Percentiles rank a stretch among this genome's conserved stretches.
Conservation (phyloP, 2,329 filamentous ascomycete genomes). For the Calonectria naviculata region DNA sequence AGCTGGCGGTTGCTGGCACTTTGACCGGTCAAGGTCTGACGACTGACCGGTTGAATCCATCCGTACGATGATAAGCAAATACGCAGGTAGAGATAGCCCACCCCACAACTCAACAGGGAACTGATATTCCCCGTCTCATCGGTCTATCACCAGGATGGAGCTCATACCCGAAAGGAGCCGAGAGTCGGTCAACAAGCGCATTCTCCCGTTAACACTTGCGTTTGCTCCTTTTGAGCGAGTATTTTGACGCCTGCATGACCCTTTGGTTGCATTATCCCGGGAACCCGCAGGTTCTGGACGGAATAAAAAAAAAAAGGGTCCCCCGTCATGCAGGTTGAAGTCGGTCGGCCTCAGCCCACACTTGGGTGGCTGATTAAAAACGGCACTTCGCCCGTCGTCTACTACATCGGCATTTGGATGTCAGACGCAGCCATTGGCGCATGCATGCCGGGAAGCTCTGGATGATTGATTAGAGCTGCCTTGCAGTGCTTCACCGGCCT, state of each 20-base stretch:
- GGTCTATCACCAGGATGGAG: constrained; percentile 10
- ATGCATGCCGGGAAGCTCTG: constrained; percentile 30
- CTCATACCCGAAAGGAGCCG: background rate
- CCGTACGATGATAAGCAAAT: constrained; percentile 14
- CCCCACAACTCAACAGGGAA: constrained; percentile 13
- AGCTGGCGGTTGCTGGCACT: constrained; percentile 31
- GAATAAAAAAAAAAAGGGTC: background rate
- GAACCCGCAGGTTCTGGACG: constrained; percentile 18
- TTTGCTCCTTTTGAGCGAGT: background rate
- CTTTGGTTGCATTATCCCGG: constrained; percentile 2
- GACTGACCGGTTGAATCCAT: constrained; percentile 28
- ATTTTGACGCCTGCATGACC: constrained; percentile 7
- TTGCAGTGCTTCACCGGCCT: constrained; percentile 34
- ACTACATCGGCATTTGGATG: constrained; percentile 13
- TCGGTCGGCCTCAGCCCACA: constrained; percentile 22
- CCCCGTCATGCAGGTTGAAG: constrained; percentile 22
- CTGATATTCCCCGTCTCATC: constrained; percentile 10
- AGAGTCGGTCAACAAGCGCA: background rate
- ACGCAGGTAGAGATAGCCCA: constrained; percentile 14
- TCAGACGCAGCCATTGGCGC: constrained; percentile 30
- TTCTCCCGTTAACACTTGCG: background rate
- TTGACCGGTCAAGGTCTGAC: constrained; percentile 25
- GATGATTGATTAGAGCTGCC: constrained; percentile 28
- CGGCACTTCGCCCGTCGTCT: constrained; percentile 22
- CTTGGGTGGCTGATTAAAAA: constrained; percentile 20